phyloP scores from a whole-genome alignment of 176 grass and related monocot species.

The Oryza rufipogon region DNA sequence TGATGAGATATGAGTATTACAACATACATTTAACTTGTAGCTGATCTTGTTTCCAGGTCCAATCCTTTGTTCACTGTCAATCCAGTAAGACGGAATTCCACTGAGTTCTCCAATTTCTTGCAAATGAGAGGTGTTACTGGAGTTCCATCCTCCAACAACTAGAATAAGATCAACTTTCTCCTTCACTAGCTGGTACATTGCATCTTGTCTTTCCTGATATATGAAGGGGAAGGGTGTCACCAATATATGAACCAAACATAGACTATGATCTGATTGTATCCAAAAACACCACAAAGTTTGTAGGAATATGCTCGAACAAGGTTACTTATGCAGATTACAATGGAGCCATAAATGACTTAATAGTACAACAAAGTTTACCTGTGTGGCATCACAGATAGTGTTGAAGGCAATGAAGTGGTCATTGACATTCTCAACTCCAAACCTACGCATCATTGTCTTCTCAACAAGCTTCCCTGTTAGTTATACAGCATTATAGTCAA shows the following conservation, averaged over 20 bases:
- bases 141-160: conserved; percentile 98
- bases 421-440: conserved; percentile 83
- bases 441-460: conserved; percentile 93
- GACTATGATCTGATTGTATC: not conserved
- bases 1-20: conserved; percentile 22
- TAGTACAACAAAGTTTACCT: conserved; percentile 51
- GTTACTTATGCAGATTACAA: not conserved
- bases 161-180: conserved; percentile 98
- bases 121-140: conserved; percentile 96
- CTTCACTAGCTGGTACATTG: conserved; percentile 90
- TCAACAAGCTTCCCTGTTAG: conserved; percentile 83
- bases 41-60: conserved; percentile 93
- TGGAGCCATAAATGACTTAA: not conserved
- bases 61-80: conserved; percentile 86
- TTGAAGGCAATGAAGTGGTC: conserved; percentile 92
- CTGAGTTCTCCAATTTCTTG: conserved; percentile 94
- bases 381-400: conserved; percentile 99
- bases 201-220: conserved; percentile 94
- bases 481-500: conserved; percentile 1
- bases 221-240: conserved; percentile 18
- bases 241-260: not conserved
- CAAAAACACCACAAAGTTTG: not conserved
- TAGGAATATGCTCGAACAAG: not conserved
- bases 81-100: conserved; percentile 95
- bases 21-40: conserved; percentile 93